Percentiles rank a stretch among this genome's conserved stretches.
phyloP scores from a whole-genome alignment of 2,329 filamentous ascomycete genomes.

The Bipolaris bicolor region DNA sequence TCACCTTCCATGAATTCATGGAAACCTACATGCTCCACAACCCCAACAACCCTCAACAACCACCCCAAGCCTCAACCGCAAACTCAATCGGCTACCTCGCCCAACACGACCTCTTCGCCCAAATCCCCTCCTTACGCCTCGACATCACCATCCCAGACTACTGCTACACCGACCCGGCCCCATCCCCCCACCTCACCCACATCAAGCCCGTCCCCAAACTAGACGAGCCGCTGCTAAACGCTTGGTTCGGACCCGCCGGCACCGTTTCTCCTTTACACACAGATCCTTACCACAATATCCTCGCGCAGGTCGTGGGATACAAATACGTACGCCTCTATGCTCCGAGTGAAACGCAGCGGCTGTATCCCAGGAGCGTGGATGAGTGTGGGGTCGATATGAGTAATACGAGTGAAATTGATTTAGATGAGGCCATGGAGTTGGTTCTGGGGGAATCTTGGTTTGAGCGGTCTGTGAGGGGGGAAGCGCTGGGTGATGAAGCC shows the following conservation, averaged over 20 bases:
- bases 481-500: not conserved
- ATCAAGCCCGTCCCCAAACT: slow-evolving; percentile 35
- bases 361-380: slow-evolving; percentile 69
- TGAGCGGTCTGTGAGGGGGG: slow-evolving; percentile 31
- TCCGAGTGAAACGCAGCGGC: slow-evolving; percentile 62
- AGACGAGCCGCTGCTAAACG: slow-evolving; percentile 74
- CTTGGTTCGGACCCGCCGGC: slow-evolving; percentile 87
- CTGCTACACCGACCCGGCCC: slow-evolving; percentile 71
- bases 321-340: slow-evolving; percentile 93
- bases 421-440: slow-evolving; percentile 69
- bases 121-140: slow-evolving; percentile 75
- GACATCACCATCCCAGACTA: slow-evolving; percentile 85
- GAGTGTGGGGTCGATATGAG: slow-evolving; percentile 81
- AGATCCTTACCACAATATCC: slow-evolving; percentile 91
- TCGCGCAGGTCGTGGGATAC: slow-evolving; percentile 84
- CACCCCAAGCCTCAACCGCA: not conserved
- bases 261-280: slow-evolving; percentile 94
- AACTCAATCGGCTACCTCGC: slow-evolving; percentile 77
- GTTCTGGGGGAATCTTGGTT: slow-evolving; percentile 28
- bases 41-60: not conserved
- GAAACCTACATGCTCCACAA: slow-evolving; percentile 60
- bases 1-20: slow-evolving; percentile 76
- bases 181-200: slow-evolving; percentile 21
- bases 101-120: slow-evolving; percentile 84
- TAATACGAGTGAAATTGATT: slow-evolving; percentile 83